Conservation (phyloP, 1,139 yeast species). For the Candida sanyaensis region DNA sequence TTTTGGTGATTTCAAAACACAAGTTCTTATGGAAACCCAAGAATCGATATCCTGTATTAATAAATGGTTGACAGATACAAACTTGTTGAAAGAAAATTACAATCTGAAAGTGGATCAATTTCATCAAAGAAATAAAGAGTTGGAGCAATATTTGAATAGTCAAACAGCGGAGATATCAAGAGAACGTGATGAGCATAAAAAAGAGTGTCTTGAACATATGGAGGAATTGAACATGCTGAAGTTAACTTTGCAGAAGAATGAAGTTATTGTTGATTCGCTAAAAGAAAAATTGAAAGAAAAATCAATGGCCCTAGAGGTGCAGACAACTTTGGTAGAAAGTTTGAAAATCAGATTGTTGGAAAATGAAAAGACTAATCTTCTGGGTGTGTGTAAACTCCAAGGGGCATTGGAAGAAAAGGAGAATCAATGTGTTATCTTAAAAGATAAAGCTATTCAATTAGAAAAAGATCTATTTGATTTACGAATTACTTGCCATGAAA, state of each 20-base stretch:
- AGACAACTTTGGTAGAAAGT: neutral
- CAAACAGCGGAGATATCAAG: neutral
- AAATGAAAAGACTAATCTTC: neutral
- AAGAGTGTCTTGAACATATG: neutral
- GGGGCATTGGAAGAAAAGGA: neutral
- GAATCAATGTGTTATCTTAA: neutral
- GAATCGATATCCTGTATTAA: neutral
- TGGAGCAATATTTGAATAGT: neutral
- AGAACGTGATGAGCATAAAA: neutral
- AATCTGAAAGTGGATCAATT: neutral
- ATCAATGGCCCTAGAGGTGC: neutral
- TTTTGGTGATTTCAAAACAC: neutral
- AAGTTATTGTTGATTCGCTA: neutral
- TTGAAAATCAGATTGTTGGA: neutral
- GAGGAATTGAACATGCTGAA: neutral
- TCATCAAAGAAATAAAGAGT: neutral
- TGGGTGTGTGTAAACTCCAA: neutral
- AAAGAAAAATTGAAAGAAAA: neutral
- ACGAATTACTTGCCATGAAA: neutral
- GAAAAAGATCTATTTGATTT: neutral
- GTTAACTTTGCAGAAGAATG: neutral
- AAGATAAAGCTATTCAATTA: neutral
- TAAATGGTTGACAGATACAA: neutral
- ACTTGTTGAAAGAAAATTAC: neutral
- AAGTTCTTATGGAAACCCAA: neutral